Evolutionary conservation across 345 rosid genomes (phyloP), one percentile per base, ranked within the genome.

Genomic region (Litchi chinensis): DNA sequence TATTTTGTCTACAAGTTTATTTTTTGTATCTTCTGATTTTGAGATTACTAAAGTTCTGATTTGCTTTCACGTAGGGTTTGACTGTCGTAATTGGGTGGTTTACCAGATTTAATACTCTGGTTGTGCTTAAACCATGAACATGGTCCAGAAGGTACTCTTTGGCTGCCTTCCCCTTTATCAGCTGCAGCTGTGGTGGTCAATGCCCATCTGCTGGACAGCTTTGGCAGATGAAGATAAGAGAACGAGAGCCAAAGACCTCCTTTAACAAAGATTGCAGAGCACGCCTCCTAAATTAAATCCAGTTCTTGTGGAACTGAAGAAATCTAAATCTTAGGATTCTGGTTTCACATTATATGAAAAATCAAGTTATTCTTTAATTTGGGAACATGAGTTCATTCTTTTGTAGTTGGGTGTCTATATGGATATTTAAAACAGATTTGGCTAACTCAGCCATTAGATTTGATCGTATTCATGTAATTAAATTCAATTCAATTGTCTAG

Each of bases 31-130:
- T 11, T n/a, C n/a, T 11, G 5, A 18, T 5, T 11, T 44, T 19
- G 10, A 28, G 43, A 63, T 75, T n/a, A 46, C 50, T 75, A 16
- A 11, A 26, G 6, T 56, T 64, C 6, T 75, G 70, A 73, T 73
- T 59, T 40, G 3, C 19, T 13, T 50, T 50, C 10, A 50, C 56
- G 15, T 50, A 4, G 56, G 56, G 10, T 50, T 50, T 22, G 21
- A 22, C 62, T 4, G 24, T 43, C 60, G 54, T 5, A 60, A 43
- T 62, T 41, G 40, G 57, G 9, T 64, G 62, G 4, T 41, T 59
- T n/a, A 8, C 24, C 41, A 62, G 77, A 74, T 43, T 24, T 24
- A 24, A n/a, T 73, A 39, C 76, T 39, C 10, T 12, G 13, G 5
- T 18, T 62, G 56, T 50, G 28, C 7, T 37, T 9, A 21, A 65